Evolutionary conservation across 202 grass and related monocot genomes (phyloP), one percentile per base, ranked within the genome.

Genomic region (Panicum virgatum): DNA sequence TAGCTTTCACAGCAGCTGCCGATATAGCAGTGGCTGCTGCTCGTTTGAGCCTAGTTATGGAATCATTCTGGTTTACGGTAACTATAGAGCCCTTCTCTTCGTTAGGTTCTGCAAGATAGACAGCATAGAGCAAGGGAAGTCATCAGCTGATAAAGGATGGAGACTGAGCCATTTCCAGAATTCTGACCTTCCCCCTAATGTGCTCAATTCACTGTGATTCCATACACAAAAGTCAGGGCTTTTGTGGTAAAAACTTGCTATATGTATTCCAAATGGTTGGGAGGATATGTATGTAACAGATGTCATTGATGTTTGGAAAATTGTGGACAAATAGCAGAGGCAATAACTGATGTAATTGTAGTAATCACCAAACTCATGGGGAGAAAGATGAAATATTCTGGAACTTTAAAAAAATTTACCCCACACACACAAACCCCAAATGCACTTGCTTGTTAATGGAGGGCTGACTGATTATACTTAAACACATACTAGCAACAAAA

Each of bases 1-100:
- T 94, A 71, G 96, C 83, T 82, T 99, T 99, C 37, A 93, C 96
- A 34, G 91, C 85, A 87, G 91, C 93, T 38, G 96, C 92, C 64
- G 96, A 92, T 79, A 99, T 62, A 52, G 92, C 85, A 83, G 92
- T 99, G 22, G 83, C 70, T 43, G 91, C 96, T 72, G 96, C 92
- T 82, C 89, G 86, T 87, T 93, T 99, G 76, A 99, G 85, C 75
- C 89, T 92, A 12, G 69, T 80, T 81, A 92, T 20, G 82, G 86
- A 80, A 83, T 96, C 80, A 84, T 66, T 79, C 79, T 61, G 62
- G 22, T 70, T 69, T 22, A 32, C 15, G 0, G 8, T 60, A 29
- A 76, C 61, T 48, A 23, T 45, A 62, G 83, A 58, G 38, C 42
- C 80, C 78, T 86, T 92, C 56, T 73, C 86, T 52, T 75, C 92